phyloP scores from a whole-genome alignment of 2,329 filamentous ascomycete genomes.

The Colletotrichum somersetense region DNA sequence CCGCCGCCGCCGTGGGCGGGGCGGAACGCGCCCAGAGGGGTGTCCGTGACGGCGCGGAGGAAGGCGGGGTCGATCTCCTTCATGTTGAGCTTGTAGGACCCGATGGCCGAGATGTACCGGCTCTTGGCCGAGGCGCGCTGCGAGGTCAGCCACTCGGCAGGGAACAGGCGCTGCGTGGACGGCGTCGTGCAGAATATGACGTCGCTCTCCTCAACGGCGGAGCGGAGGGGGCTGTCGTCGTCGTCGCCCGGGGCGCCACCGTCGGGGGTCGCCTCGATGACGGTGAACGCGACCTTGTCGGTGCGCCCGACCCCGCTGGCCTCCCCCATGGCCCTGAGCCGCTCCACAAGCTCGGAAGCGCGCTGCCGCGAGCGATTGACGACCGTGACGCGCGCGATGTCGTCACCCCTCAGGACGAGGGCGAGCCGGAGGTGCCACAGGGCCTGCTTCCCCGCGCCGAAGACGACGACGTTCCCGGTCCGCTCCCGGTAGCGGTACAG shows the following conservation, averaged over 20 bases:
- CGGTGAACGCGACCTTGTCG: constrained; percentile 20
- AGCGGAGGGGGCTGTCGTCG: constrained; percentile 22
- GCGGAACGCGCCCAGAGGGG: constrained; percentile 23
- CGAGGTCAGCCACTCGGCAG: constrained; percentile 43
- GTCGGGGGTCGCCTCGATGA: constrained; percentile 33
- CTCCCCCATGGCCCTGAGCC: constrained; percentile 45
- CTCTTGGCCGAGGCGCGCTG: constrained; percentile 43
- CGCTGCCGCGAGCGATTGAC: constrained; percentile 50
- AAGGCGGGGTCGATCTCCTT: constrained; percentile 49
- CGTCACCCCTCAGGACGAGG: constrained; percentile 60
- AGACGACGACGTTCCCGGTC: constrained; percentile 45
- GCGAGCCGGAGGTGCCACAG: constrained; percentile 79
- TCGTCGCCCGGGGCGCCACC: constrained; percentile 42
- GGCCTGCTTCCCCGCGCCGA: constrained; percentile 45
- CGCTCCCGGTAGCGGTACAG: constrained; percentile 39
- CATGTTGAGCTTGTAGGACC: constrained; percentile 51
- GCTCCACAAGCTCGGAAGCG: constrained; percentile 17
- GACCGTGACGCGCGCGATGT: constrained; percentile 48
- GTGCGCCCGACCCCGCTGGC: constrained; percentile 31
- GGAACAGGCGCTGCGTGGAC: constrained; percentile 48
- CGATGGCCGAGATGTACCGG: constrained; percentile 49
- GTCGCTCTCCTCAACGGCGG: constrained; percentile 44
- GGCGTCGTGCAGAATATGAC: constrained; percentile 51
- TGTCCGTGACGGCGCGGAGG: constrained; percentile 44
- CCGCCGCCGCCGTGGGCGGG: constrained; percentile 8